Evolutionary conservation across 495 filamentous ascomycete genomes (phyloP), one percentile per base, ranked within the genome.

Genomic region (Penicillium simplicissimum): DNA sequence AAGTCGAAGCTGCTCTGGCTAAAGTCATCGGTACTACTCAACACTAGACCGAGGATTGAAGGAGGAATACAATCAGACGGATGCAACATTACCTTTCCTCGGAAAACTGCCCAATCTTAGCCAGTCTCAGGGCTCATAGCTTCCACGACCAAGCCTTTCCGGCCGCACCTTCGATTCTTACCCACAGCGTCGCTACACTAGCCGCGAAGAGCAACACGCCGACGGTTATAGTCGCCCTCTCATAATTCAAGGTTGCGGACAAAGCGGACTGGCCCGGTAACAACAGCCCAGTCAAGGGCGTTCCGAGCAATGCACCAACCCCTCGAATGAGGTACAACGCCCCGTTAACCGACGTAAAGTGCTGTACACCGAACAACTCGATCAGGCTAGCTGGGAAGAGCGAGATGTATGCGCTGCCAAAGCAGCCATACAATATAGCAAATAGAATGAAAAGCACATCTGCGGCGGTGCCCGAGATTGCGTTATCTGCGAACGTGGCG

Each of bases 251-350:
- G 1, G 72, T 63, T 42, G 37, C 54, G 0, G 61, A 62, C 28
- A 72, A 45, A 1, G 70, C 69, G 10, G 57, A 66, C 40, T 67
- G 61, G 13, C 62, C 65, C 4, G 72, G 69, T 52, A 79, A 66
- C 51, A 81, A 56, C 52, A 75, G 55, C 8, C 78, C 76, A 10
- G 69, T 76, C 36, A 78, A 61, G 2, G 83, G 84, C 38, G 79
- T 82, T 5, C 84, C 83, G 56, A 85, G 75, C 55, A 85, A 74
- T 4, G 81, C 81, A 1, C 82, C 83, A 15, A 81, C 63, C 3
- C 83, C 84, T 49, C 82, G 71, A n/a, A 86, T 73, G 17, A 86
- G 79, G 55, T 84, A 81, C 28, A 87, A 74, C 28, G 84, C 84
- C 0, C 82, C 81, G 61, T 85, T 87, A 1, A 87, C 83, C 1